phyloP scores from a whole-genome alignment of 257 asterid genomes.

The Haberlea rhodopensis region DNA sequence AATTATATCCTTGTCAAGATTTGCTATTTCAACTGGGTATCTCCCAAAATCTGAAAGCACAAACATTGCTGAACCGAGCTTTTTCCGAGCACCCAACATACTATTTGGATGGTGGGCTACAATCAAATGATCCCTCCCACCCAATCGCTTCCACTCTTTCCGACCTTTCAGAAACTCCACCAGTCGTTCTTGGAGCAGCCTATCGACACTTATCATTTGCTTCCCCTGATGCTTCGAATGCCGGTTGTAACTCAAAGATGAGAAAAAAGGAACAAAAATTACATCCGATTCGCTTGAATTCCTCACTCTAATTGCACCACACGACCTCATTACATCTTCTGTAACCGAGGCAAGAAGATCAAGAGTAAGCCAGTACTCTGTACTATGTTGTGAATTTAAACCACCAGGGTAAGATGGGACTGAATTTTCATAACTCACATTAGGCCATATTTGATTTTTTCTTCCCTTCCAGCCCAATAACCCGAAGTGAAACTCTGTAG shows the following conservation, averaged over 20 bases:
- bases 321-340: conserved; percentile 46
- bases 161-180: conserved; percentile 46
- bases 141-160: conserved; percentile 57
- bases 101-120: conserved; percentile 85
- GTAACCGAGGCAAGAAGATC: conserved; percentile 66
- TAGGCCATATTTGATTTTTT: conserved; percentile 60
- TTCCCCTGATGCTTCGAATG: conserved; percentile 45
- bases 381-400: conserved; percentile 68
- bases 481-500: conserved; percentile 76
- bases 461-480: conserved; percentile 55
- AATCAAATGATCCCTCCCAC: conserved; percentile 71
- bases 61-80: conserved; percentile 61
- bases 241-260: conserved; percentile 75
- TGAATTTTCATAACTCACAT: conserved; percentile 26
- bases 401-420: conserved; percentile 80
- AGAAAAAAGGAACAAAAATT: conserved; percentile 68
- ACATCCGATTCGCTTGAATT: conserved; percentile 58
- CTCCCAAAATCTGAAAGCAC: conserved; percentile 83
- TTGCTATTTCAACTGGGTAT: conserved; percentile 53
- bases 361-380: conserved; percentile 77
- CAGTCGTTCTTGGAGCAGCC: conserved; percentile 55
- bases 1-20: conserved; percentile 69
- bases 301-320: conserved; percentile 55
- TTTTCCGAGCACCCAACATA: conserved; percentile 55
- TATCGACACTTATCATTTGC: conserved; percentile 37